phyloP scores from a whole-genome alignment of 805 yeast species.

The Candida sphagnicola region DNA sequence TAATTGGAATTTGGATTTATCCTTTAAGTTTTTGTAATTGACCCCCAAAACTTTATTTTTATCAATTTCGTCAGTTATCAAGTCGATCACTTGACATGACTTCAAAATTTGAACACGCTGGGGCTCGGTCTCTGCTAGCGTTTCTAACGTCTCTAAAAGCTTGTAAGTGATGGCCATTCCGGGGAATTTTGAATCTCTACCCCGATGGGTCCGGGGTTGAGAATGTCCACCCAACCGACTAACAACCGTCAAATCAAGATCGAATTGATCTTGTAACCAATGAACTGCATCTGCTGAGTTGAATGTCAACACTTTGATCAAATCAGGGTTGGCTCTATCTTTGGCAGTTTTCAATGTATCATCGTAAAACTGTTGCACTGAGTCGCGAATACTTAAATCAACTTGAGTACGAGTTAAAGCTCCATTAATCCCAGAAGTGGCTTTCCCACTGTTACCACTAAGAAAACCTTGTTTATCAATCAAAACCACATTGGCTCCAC shows the following conservation, averaged over 20 bases:
- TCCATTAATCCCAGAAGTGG: conserved; percentile 72
- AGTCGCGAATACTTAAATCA: conserved; percentile 46
- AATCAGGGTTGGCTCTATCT: conserved; percentile 50
- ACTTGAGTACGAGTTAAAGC: conserved; percentile 62
- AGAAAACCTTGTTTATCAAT: conserved; percentile 58
- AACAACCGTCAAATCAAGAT: conserved; percentile 60
- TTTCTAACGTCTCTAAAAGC: conserved; percentile 47
- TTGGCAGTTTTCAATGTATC: conserved; percentile 71
- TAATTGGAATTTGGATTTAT: conserved; percentile 28
- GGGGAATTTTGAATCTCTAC: conserved; percentile 60
- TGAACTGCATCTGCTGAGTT: conserved; percentile 65
- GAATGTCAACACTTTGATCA: conserved; percentile 56
- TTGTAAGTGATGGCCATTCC: conserved; percentile 63
- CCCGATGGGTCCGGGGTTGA: conserved; percentile 76
- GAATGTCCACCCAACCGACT: conserved; percentile 84
- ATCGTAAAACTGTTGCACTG: conserved; percentile 52
- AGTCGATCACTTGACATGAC: conserved; percentile 40
- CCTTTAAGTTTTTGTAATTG: conserved; percentile 28
- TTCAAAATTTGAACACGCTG: conserved; percentile 37
- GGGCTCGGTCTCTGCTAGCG: conserved; percentile 42
- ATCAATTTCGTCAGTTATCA: conserved; percentile 28
- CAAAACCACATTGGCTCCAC: conserved; percentile 51
- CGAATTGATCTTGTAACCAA: conserved; percentile 67
- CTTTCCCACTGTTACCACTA: conserved; percentile 65
- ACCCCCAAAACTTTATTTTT: conserved; percentile 25